Percentiles rank a stretch among this genome's conserved stretches.
These are phyloP conservation scores for Parietaria judaica DNA, from an alignment of 306 rosid species.

Conservation along the genomic window DNA sequence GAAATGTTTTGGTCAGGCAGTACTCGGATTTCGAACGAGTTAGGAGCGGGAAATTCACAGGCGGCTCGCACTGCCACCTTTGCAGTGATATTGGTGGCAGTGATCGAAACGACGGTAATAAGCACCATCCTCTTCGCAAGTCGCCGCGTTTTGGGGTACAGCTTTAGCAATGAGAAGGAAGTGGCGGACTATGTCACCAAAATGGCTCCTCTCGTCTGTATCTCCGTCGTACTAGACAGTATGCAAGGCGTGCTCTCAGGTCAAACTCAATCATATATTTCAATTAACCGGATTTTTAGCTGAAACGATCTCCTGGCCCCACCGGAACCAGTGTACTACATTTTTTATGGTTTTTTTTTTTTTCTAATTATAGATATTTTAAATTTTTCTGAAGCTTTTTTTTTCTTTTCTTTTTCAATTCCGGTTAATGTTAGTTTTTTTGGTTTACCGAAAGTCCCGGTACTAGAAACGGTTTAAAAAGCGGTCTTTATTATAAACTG, in stretches of 20 bases:
- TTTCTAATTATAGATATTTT: no score
- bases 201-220: constrained; percentile 16
- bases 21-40: constrained; percentile 14
- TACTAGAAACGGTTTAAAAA: no score
- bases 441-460: no score
- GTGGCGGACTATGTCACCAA: constrained; percentile 11
- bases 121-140: background rate
- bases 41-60: constrained; percentile 13
- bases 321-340: no score
- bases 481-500: no score
- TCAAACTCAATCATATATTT: background rate
- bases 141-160: constrained; percentile 8
- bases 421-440: no score
- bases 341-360: no score
- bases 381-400: no score
- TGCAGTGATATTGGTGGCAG: background rate
- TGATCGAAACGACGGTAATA: background rate
- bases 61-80: constrained; percentile 5
- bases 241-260: constrained; percentile 18
- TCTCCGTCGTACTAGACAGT: constrained; percentile 7
- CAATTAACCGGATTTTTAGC: no score
- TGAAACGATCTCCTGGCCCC: no score
- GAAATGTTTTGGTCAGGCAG: background rate
- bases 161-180: constrained; percentile 15
- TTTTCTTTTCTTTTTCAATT: no score